Percentiles rank a stretch among this genome's conserved stretches.
phyloP scores from a whole-genome alignment of 1,139 yeast species.

The Candida sp. region DNA sequence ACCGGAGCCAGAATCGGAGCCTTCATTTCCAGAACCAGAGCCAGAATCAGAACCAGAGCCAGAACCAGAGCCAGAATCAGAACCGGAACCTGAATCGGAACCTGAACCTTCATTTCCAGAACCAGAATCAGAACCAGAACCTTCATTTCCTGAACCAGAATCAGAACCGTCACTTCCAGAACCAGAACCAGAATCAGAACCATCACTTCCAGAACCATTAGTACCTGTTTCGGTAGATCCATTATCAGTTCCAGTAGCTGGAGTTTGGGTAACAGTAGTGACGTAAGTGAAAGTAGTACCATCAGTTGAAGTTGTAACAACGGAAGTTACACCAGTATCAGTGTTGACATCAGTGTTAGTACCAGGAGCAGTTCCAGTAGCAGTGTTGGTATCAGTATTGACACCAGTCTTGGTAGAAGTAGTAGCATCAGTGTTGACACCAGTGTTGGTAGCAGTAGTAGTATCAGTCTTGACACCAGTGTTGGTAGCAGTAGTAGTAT shows the following conservation, averaged over 20 bases:
- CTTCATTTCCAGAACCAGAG: too few species aligned
- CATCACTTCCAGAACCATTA: too few species aligned
- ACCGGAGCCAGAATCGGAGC: too few species aligned
- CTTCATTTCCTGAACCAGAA: too few species aligned
- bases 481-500: background rate
- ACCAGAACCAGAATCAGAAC: too few species aligned
- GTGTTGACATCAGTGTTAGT: background rate
- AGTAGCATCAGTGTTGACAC: background rate
- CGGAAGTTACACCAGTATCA: slow-evolving; percentile 2
- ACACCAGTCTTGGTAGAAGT: background rate
- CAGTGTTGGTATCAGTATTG: background rate
- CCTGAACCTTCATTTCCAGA: too few species aligned
- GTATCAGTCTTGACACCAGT: background rate
- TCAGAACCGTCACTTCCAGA: too few species aligned
- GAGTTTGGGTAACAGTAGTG: slow-evolving; percentile 4
- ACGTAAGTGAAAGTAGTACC: slow-evolving; percentile 8
- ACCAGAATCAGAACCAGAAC: too few species aligned
- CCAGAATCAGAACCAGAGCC: too few species aligned
- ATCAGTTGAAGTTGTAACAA: slow-evolving; percentile 6
- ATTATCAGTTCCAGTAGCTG: too few species aligned
- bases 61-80: too few species aligned
- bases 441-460: background rate
- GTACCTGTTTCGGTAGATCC: slow-evolving; percentile 6
- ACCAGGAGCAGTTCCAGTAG: background rate
- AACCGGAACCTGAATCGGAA: too few species aligned